phyloP scores from a whole-genome alignment of 768 basidiomycete genomes.

The Boletus fagicola region DNA sequence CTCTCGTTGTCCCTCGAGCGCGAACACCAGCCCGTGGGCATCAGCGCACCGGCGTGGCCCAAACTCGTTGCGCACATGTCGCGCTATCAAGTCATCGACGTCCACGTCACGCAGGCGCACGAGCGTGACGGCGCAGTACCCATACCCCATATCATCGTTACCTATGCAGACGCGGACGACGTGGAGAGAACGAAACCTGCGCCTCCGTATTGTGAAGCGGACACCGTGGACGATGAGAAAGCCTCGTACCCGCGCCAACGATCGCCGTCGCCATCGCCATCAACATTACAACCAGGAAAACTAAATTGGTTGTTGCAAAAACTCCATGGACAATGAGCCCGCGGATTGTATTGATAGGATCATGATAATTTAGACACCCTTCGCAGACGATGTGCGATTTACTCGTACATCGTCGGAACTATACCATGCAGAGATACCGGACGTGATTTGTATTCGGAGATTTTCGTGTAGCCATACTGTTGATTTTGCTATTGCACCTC shows the following conservation, averaged over 20 bases:
- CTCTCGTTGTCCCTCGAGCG: slow-evolving; percentile 45
- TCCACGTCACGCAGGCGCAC: slow-evolving; percentile 26
- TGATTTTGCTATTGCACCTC: background rate
- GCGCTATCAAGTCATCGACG: slow-evolving; percentile 49
- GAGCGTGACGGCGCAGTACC: background rate
- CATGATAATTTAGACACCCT: background rate
- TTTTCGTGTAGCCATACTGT: slow-evolving; percentile 2
- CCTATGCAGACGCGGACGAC: slow-evolving; percentile 20
- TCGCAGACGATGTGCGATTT: background rate
- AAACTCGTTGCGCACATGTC: slow-evolving; percentile 40
- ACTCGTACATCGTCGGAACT: no score
- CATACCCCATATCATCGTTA: slow-evolving; percentile 33
- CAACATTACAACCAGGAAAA: background rate
- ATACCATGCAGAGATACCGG: background rate
- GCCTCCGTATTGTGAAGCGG: slow-evolving; percentile 37
- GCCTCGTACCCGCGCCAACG: background rate
- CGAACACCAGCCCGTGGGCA: slow-evolving; percentile 40
- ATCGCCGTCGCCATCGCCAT: background rate
- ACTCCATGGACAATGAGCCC: background rate
- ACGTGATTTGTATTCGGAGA: background rate
- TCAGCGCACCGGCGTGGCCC: slow-evolving; percentile 53
- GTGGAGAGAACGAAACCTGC: slow-evolving; percentile 23
- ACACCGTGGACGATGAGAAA: slow-evolving; percentile 15
- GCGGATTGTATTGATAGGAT: background rate
- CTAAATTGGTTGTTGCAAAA: slow-evolving; percentile 21